Conservation (phyloP, 192 early-diverging fungal species). For the Gonapodya sp. region DNA sequence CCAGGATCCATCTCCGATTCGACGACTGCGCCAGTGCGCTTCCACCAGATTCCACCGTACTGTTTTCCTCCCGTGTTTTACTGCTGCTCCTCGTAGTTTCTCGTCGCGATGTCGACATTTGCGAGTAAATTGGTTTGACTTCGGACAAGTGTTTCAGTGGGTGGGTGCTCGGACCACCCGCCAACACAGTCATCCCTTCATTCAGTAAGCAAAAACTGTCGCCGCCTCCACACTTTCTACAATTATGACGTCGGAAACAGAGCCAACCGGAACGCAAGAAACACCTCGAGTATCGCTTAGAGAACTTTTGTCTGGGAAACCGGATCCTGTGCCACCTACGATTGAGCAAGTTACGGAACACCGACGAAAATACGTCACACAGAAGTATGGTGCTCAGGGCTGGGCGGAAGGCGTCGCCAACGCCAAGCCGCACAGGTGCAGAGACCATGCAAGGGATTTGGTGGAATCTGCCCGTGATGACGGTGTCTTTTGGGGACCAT, state of each 20-base stretch:
- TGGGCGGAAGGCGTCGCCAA: background rate
- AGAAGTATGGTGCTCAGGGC: slow-evolving; percentile 3
- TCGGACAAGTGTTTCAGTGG: no score
- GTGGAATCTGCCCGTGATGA: background rate
- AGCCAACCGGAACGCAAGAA: no score
- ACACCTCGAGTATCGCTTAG: background rate
- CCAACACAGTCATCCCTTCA: no score
- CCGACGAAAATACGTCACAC: background rate
- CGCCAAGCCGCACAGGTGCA: background rate
- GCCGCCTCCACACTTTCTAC: no score
- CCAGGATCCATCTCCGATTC: background rate
- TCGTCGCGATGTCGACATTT: no score
- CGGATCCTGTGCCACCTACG: background rate
- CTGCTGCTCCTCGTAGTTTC: background rate
- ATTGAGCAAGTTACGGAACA: background rate
- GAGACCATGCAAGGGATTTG: background rate
- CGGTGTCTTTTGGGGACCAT: background rate
- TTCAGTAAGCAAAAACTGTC: no score
- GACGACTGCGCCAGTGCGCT: background rate
- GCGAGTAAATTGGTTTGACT: no score
- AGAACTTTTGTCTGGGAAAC: background rate
- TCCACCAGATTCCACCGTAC: background rate
- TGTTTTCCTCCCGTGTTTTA: background rate
- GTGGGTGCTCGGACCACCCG: no score
- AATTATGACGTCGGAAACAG: no score